Evolutionary conservation across 768 basidiomycete genomes (phyloP), one percentile per base, ranked within the genome.

Genomic region (Termitomyces sp.): DNA sequence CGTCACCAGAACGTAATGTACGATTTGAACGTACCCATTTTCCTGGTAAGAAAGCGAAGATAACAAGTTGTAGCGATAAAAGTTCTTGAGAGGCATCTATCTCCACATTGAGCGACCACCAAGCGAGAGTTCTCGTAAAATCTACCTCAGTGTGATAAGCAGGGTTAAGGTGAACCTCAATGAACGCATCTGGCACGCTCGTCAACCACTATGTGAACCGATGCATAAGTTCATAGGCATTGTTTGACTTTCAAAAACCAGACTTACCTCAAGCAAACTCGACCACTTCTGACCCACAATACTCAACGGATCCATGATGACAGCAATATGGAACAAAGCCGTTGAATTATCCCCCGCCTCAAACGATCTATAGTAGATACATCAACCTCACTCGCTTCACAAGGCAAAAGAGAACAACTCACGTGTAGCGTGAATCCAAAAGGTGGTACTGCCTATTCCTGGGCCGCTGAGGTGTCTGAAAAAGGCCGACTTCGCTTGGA

Each of bases 211-310:
- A 62, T 0, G 17, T 29, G 48, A 42, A 44, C 3, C 19, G 16
- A 32, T 7, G 7, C n/a, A 12, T 43, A 14, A 43, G 25, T 19
- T 34, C 11, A 57, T 38, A 49, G 34, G 8, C 43, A 40, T 37
- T 45, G 44, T 17, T 4, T 8, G 32, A n/a, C n/a, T 4, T 37
- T 11, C 5, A 23, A 7, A 40, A 10, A 9, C 32, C 25, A 29
- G 23, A 49, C 77, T 58, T 58, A 94, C 93, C 71, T 87, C 77
- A 25, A 96, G 69, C 40, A 98, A 66, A 56, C 87, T 82, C 1
- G 91, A 83, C 89, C 93, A 97, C 62, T 86, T 87, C 68, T 98
- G 95, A 2, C 89, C 91, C 5, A 78, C 72, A 66, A 92, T 90
- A 48, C 89, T 92, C 29, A 97, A 67, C 0, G 96, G 95, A 67